phyloP scores from a whole-genome alignment of 805 yeast species.

The Yarrowia alimentaria region DNA sequence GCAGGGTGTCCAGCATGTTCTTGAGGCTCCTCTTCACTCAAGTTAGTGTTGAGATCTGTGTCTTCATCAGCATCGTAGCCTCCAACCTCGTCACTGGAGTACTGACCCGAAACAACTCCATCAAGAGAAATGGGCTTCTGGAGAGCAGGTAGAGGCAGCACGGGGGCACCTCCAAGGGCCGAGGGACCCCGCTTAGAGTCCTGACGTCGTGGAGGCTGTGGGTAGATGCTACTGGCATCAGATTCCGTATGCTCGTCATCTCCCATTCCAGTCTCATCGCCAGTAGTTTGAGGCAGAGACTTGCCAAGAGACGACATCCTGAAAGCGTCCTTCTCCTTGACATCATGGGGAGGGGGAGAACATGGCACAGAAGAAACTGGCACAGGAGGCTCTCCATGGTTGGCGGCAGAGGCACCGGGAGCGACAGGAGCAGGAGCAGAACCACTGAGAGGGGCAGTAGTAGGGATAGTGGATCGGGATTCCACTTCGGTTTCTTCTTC shows the following conservation, averaged over 20 bases:
- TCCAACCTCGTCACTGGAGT: slow-evolving; percentile 45
- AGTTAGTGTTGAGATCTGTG: slow-evolving; percentile 38
- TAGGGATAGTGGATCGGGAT: slow-evolving; percentile 3
- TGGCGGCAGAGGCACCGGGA: not conserved
- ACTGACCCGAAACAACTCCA: slow-evolving; percentile 63
- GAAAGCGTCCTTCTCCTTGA: slow-evolving; percentile 16
- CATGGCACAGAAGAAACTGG: slow-evolving; percentile 18
- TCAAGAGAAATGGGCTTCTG: slow-evolving; percentile 33
- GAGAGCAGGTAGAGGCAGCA: slow-evolving; percentile 25
- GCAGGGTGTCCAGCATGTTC: slow-evolving; percentile 14
- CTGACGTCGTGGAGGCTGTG: slow-evolving; percentile 30
- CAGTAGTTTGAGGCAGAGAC: slow-evolving; percentile 14
- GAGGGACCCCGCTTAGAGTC: slow-evolving; percentile 27
- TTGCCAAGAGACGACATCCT: slow-evolving; percentile 19
- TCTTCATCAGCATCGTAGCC: slow-evolving; percentile 75
- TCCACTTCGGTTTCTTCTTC: slow-evolving; percentile 28
- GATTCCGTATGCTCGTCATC: slow-evolving; percentile 37
- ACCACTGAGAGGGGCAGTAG: slow-evolving; percentile 6
- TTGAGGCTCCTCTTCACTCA: slow-evolving; percentile 25
- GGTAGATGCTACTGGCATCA: slow-evolving; percentile 30
- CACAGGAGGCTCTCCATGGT: slow-evolving; percentile 18
- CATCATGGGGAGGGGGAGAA: slow-evolving; percentile 19
- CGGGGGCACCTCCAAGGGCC: slow-evolving; percentile 28
- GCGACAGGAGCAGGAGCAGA: slow-evolving; percentile 9
- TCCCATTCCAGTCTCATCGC: slow-evolving; percentile 34